phyloP scores from a whole-genome alignment of 2,329 filamentous ascomycete genomes.

The Fusarium sp. region DNA sequence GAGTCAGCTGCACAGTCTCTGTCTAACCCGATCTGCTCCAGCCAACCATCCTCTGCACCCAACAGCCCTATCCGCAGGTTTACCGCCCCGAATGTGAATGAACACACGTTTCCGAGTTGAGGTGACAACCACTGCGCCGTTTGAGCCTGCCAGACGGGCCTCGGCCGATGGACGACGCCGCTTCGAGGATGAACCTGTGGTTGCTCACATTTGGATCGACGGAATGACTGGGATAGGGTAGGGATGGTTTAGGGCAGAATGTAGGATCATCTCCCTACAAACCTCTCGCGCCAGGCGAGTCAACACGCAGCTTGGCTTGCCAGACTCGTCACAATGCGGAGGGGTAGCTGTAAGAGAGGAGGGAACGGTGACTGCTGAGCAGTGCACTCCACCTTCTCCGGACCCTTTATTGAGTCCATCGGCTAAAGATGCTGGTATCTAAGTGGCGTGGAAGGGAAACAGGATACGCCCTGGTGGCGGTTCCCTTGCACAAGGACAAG shows the following conservation, averaged over 20 bases:
- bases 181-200: constrained; percentile 33
- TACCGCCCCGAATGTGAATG: constrained; percentile 16
- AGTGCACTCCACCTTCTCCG: constrained; percentile 33
- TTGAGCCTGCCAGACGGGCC: constrained; percentile 45
- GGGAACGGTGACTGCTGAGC: constrained; percentile 39
- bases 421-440: constrained; percentile 52
- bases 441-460: constrained; percentile 43
- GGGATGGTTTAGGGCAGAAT: constrained; percentile 38
- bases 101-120: constrained; percentile 32
- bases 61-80: constrained; percentile 10
- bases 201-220: constrained; percentile 24
- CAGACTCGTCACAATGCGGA: constrained; percentile 3
- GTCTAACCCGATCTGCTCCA: constrained; percentile 40
- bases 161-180: constrained; percentile 36
- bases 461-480: constrained; percentile 48
- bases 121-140: constrained; percentile 27
- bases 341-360: constrained; percentile 34
- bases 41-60: constrained; percentile 5
- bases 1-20: constrained; percentile 44
- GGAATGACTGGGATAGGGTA: constrained; percentile 13
- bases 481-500: constrained; percentile 50
- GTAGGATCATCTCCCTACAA: constrained; percentile 48
- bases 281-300: constrained; percentile 22
- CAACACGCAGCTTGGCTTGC: constrained; percentile 38
- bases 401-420: constrained; percentile 29